Evolutionary conservation across 441 rosid species (phyloP).

Genomic region (Capsella rubella): DNA sequence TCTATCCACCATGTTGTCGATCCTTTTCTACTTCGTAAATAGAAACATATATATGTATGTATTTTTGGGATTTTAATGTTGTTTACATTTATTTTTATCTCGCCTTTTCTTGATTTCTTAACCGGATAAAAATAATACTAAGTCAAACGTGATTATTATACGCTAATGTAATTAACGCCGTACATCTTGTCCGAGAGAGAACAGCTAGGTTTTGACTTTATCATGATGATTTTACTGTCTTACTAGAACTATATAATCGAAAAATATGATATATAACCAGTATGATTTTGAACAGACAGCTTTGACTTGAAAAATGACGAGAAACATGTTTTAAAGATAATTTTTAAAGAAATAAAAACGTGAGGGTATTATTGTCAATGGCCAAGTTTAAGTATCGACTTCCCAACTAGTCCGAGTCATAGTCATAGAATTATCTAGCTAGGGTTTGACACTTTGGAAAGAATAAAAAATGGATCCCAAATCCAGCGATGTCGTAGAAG

Average conservation of each 20-base stretch:
- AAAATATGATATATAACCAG: too few species aligned
- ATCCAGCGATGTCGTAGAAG: background rate
- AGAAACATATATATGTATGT: background rate
- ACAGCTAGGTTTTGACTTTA: too few species aligned
- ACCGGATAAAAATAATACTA: background rate
- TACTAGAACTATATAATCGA: too few species aligned
- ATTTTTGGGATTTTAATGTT: background rate
- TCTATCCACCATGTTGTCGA: conserved; percentile 55
- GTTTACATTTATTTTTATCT: background rate
- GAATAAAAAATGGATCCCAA: background rate
- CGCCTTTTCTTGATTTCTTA: background rate
- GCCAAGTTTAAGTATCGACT: background rate
- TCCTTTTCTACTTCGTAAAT: conserved; percentile 56
- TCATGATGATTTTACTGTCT: too few species aligned
- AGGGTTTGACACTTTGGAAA: background rate
- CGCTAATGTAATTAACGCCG: too few species aligned
- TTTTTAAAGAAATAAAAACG: too few species aligned
- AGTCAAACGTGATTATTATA: too few species aligned
- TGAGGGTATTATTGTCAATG: too few species aligned
- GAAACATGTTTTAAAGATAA: too few species aligned
- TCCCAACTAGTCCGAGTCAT: background rate
- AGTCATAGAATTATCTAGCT: background rate
- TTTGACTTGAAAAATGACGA: too few species aligned
- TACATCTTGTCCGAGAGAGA: too few species aligned
- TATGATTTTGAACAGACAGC: too few species aligned